These are phyloP conservation scores for Antitrichia curtipendula DNA, from an alignment of 225 moss, liverwort and hornwort genomes.

Conservation along the genomic window DNA sequence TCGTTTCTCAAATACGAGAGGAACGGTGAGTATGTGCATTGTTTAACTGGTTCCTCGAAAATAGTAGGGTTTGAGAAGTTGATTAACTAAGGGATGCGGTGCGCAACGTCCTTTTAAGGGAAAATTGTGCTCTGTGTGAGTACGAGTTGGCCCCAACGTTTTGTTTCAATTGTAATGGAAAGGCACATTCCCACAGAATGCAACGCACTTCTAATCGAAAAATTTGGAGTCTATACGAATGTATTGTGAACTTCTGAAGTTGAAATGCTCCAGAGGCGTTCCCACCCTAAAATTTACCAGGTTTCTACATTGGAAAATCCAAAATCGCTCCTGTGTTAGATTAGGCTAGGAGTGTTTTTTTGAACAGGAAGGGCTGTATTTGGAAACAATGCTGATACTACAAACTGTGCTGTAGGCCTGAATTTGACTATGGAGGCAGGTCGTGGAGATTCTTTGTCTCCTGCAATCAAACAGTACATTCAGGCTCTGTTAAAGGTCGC, in stretches of 20 bases:
- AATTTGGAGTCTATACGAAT: background rate
- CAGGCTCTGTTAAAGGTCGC: slow-evolving; percentile 67
- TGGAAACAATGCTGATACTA: background rate
- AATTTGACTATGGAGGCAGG: slow-evolving; percentile 53
- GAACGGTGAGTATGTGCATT: slow-evolving; percentile 47
- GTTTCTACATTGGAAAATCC: background rate
- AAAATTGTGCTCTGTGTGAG: background rate
- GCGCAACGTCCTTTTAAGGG: background rate
- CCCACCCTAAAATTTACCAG: background rate
- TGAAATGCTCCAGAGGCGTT: background rate
- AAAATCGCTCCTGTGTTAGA: too few relatives aligned
- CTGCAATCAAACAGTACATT: slow-evolving; percentile 53
- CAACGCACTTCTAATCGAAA: background rate
- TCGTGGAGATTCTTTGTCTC: slow-evolving; percentile 57
- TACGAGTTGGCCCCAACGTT: background rate
- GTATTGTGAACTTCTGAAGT: background rate
- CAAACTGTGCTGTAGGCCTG: slow-evolving; percentile 31
- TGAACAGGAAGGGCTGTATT: background rate
- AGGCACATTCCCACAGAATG: background rate
- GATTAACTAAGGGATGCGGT: background rate
- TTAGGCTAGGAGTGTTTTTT: too few relatives aligned
- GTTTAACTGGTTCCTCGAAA: background rate
- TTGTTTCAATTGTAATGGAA: background rate
- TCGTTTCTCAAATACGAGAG: slow-evolving; percentile 82
- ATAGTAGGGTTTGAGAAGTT: background rate